Conservation (phyloP, 495 filamentous ascomycete genomes). For the Podospora comata region DNA sequence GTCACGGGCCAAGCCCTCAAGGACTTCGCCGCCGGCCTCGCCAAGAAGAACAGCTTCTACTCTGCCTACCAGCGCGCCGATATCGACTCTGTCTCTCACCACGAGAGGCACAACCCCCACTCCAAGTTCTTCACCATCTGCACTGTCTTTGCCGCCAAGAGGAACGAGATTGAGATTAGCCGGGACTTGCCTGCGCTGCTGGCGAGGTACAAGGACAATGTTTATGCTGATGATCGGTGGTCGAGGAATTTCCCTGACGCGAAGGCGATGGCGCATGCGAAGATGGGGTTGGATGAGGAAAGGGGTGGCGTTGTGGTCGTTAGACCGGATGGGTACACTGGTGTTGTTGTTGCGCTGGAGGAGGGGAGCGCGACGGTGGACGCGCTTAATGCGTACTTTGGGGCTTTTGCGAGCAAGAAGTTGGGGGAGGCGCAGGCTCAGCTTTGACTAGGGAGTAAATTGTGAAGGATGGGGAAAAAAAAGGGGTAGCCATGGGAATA, state of each 20-base stretch:
- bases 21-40: slow-evolving; percentile 64
- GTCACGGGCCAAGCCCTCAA: slow-evolving; percentile 58
- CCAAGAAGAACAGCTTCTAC: slow-evolving; percentile 66
- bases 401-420: slow-evolving; percentile 56
- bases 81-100: slow-evolving; percentile 63
- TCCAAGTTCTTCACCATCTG: slow-evolving; percentile 75
- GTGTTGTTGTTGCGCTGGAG: slow-evolving; percentile 65
- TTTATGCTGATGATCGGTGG: slow-evolving; percentile 84
- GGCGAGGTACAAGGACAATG: slow-evolving; percentile 71
- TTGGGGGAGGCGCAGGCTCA: slow-evolving; percentile 22
- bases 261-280: slow-evolving; percentile 72
- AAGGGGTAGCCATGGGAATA: too few species aligned
- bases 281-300: slow-evolving; percentile 75
- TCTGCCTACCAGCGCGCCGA: slow-evolving; percentile 60
- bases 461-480: background rate
- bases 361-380: slow-evolving; percentile 77
- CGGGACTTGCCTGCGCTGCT: slow-evolving; percentile 63
- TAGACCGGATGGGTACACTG: slow-evolving; percentile 82
- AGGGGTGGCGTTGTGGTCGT: slow-evolving; percentile 77
- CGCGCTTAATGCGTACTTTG: slow-evolving; percentile 80
- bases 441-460: slow-evolving; percentile 17
- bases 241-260: slow-evolving; percentile 67
- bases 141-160: slow-evolving; percentile 64
- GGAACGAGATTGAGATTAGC: slow-evolving; percentile 62
- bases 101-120: slow-evolving; percentile 80